These are phyloP conservation scores for Cryphonectria naterciae DNA, from an alignment of 2,329 filamentous ascomycete genomes.

Conservation along the genomic window DNA sequence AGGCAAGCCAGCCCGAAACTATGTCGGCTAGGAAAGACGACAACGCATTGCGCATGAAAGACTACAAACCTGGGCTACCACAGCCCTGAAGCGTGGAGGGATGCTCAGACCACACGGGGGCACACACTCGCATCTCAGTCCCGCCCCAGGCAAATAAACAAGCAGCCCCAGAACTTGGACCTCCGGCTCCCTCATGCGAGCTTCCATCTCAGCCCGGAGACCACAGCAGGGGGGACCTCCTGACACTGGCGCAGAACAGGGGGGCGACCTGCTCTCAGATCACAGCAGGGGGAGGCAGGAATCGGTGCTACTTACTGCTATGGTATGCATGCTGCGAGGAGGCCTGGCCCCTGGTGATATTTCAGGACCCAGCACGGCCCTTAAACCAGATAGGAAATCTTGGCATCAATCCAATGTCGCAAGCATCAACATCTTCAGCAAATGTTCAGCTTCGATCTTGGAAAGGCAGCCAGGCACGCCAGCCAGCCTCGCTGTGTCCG, in stretches of 20 bases:
- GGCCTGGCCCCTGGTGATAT: neutral
- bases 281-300: neutral
- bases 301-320: neutral
- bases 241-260: neutral
- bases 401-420: neutral
- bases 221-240: neutral
- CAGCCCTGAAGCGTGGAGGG: neutral
- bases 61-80: neutral
- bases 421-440: neutral
- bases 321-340: neutral
- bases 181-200: neutral
- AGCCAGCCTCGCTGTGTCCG: neutral
- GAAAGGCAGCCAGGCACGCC: neutral
- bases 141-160: neutral
- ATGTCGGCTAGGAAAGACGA: neutral
- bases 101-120: neutral
- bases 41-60: slow-evolving; percentile 6
- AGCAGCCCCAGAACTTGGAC: neutral
- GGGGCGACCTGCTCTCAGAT: neutral
- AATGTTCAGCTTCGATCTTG: neutral
- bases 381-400: neutral
- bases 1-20: neutral
- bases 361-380: neutral
- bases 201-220: neutral
- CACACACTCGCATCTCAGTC: neutral